phyloP scores from a whole-genome alignment of 108 stramenopile genomes.

The Cyclotella baltica region DNA sequence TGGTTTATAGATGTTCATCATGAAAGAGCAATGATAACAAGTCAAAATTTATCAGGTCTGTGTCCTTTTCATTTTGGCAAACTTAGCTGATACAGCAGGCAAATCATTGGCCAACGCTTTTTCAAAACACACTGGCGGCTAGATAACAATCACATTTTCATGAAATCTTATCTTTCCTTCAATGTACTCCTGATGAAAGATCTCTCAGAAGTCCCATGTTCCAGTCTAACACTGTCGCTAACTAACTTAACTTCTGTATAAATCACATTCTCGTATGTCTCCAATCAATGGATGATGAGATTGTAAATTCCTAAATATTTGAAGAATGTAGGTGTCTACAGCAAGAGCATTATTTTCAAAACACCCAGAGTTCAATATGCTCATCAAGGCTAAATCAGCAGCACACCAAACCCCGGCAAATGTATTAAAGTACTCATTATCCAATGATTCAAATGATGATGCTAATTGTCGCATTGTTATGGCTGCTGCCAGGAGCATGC shows the following conservation, averaged over 20 bases:
- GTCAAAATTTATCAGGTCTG: constrained; percentile 26
- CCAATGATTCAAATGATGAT: constrained; percentile 80
- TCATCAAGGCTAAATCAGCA: constrained; percentile 89
- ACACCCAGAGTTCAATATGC: constrained; percentile 73
- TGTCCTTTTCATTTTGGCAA: constrained; percentile 37
- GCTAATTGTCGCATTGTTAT: constrained; percentile 78
- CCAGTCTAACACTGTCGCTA: constrained; percentile 55
- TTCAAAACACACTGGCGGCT: constrained; percentile 93
- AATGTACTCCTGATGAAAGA: constrained; percentile 80
- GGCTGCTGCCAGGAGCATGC: constrained; percentile 93
- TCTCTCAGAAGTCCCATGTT: constrained; percentile 77
- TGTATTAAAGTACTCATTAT: constrained; percentile 97
- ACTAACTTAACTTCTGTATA: constrained; percentile 95
- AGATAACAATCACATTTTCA: constrained; percentile 93
- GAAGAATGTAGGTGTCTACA: constrained; percentile 77
- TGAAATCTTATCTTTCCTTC: constrained; percentile 83
- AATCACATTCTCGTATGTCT: constrained; percentile 91
- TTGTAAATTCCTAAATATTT: constrained; percentile 54
- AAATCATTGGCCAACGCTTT: constrained; percentile 50
- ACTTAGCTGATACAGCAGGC: constrained; percentile 16
- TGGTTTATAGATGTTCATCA: too few relatives aligned
- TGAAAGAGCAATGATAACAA: not conserved
- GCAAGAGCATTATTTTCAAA: constrained; percentile 81
- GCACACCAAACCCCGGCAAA: constrained; percentile 94
- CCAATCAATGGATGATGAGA: constrained; percentile 73